Evolutionary conservation across 1,284 basidiomycete genomes (phyloP).

Genomic region (Paramarasmius palmivorus): DNA sequence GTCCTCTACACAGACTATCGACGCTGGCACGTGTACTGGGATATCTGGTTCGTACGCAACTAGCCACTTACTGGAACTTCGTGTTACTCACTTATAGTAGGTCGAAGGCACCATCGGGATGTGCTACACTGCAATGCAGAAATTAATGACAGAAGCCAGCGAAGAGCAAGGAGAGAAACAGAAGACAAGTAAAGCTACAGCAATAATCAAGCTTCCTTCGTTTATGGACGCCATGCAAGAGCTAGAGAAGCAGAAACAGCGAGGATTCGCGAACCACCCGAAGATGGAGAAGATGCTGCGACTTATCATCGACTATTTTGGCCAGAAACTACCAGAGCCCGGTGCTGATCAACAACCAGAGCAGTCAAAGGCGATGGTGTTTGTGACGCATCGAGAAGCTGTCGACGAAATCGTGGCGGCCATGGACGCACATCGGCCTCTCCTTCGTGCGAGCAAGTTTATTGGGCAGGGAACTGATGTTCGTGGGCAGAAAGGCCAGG

Average conservation of each 20-base stretch:
- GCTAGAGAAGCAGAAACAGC: slow-evolving; percentile 55
- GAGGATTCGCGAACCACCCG: slow-evolving; percentile 75
- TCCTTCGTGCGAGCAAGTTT: slow-evolving; percentile 82
- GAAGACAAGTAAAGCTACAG: slow-evolving; percentile 30
- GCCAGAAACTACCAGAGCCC: slow-evolving; percentile 53
- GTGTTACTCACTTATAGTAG: slow-evolving; percentile 37
- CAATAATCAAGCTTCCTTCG: slow-evolving; percentile 52
- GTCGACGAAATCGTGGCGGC: slow-evolving; percentile 90
- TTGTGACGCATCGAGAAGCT: slow-evolving; percentile 85
- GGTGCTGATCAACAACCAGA: slow-evolving; percentile 38
- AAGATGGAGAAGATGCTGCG: slow-evolving; percentile 88
- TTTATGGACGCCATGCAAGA: slow-evolving; percentile 67
- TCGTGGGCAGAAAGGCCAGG: slow-evolving; percentile 84
- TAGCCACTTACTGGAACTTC: not conserved
- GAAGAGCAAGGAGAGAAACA: slow-evolving; percentile 37
- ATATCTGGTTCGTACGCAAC: slow-evolving; percentile 60
- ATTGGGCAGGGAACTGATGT: slow-evolving; percentile 91
- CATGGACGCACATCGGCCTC: slow-evolving; percentile 69
- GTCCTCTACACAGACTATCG: slow-evolving; percentile 45
- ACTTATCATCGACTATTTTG: slow-evolving; percentile 83
- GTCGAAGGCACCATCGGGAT: slow-evolving; percentile 81
- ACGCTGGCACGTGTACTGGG: slow-evolving; percentile 77
- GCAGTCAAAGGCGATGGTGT: slow-evolving; percentile 91
- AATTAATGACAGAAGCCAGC: slow-evolving; percentile 36
- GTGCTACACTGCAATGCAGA: slow-evolving; percentile 67